A percentile compares a stretch with the other conserved stretches of the same genome.
Evolutionary conservation across 2,329 filamentous ascomycete species (phyloP).

Genomic region (Aspergillus melleus): DNA sequence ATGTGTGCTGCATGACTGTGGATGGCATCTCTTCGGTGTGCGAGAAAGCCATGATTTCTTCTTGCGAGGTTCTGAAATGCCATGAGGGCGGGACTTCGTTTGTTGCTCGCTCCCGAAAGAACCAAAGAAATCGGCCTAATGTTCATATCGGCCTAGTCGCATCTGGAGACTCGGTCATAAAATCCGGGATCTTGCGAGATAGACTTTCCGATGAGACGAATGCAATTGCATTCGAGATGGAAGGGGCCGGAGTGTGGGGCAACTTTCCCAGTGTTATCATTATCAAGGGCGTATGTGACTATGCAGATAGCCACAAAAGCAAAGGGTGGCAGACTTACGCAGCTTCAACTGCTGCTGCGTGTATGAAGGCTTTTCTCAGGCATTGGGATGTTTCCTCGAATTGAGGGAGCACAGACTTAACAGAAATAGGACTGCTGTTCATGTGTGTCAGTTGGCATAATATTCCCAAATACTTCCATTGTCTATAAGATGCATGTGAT

Average conservation of each 20-base stretch:
- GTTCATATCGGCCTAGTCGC: not conserved
- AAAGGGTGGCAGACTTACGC: not conserved
- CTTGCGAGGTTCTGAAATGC: too few species aligned
- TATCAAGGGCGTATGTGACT: not conserved
- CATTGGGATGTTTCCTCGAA: not conserved
- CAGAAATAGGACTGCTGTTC: too few species aligned
- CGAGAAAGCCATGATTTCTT: too few species aligned
- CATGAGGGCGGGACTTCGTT: not conserved
- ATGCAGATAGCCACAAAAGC: constrained; percentile 2
- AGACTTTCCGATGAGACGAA: not conserved
- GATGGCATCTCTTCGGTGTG: not conserved
- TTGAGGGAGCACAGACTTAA: too few species aligned
- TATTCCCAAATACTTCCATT: too few species aligned
- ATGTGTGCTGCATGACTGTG: not conserved
- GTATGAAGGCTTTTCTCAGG: not conserved
- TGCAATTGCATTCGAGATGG: not conserved
- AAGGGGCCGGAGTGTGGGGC: not conserved
- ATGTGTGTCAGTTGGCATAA: too few species aligned
- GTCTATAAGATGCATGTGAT: too few species aligned
- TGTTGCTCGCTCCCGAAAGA: not conserved
- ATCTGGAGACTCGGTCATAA: not conserved
- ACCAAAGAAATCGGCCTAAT: not conserved
- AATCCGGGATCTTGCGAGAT: not conserved
- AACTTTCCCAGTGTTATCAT: not conserved
- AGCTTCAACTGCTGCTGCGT: not conserved